phyloP scores from a whole-genome alignment of 768 basidiomycete genomes.

The Rhodotorula paludigena region DNA sequence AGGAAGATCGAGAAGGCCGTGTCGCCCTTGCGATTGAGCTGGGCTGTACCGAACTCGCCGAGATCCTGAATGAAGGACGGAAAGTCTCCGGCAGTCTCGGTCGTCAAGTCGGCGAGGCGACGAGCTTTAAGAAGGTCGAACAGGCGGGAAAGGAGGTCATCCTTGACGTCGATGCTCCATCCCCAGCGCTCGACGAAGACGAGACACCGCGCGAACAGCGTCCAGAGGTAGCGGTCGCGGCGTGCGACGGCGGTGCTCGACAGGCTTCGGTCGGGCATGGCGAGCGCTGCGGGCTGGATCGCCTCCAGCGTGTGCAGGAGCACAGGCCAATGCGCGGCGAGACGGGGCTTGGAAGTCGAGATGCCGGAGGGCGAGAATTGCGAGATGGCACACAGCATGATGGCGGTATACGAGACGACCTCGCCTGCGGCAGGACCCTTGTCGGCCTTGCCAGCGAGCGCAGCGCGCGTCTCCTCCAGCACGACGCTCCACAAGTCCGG shows the following conservation, averaged over 20 bases:
- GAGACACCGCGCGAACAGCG: slow-evolving; percentile 67
- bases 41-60: slow-evolving; percentile 50
- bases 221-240: slow-evolving; percentile 66
- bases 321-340: slow-evolving; percentile 64
- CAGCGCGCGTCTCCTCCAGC: slow-evolving; percentile 1
- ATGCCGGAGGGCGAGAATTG: slow-evolving; percentile 65
- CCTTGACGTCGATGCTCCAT: slow-evolving; percentile 63
- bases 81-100: slow-evolving; percentile 59
- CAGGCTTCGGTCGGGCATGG: slow-evolving; percentile 49
- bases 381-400: slow-evolving; percentile 66
- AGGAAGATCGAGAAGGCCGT: slow-evolving; percentile 73
- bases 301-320: slow-evolving; percentile 58
- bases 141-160: slow-evolving; percentile 60
- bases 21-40: slow-evolving; percentile 55
- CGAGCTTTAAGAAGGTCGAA: slow-evolving; percentile 70
- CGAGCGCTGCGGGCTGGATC: slow-evolving; percentile 55
- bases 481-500: slow-evolving; percentile 37
- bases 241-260: slow-evolving; percentile 51
- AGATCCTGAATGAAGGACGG: slow-evolving; percentile 55
- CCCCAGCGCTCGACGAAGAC: slow-evolving; percentile 68
- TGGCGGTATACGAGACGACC: slow-evolving; percentile 64
- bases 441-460: background rate
- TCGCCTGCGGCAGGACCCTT: slow-evolving; percentile 51
- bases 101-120: slow-evolving; percentile 63
- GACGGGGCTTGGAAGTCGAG: slow-evolving; percentile 48